phyloP scores from a whole-genome alignment of 495 filamentous ascomycete genomes.

The Venustampulla echinocandica region DNA sequence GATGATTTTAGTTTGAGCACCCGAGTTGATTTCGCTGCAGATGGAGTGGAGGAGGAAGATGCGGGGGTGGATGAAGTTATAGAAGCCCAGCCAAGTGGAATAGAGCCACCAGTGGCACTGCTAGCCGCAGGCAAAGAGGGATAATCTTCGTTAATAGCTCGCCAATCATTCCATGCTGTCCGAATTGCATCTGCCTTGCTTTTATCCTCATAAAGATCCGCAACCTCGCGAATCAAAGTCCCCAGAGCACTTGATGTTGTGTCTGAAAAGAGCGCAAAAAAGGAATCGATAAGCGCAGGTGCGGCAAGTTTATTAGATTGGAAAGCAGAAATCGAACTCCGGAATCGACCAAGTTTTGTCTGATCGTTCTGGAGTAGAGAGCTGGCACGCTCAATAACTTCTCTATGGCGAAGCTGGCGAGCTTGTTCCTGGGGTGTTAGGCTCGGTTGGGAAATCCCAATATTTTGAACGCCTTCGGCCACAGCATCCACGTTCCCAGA shows the following conservation, averaged over 20 bases:
- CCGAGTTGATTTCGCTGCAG: slow-evolving; percentile 35
- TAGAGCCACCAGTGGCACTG: slow-evolving; percentile 44
- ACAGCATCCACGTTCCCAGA: slow-evolving; percentile 13
- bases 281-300: slow-evolving; percentile 67
- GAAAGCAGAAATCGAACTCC: slow-evolving; percentile 65
- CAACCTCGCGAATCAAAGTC: slow-evolving; percentile 83
- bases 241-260: slow-evolving; percentile 68
- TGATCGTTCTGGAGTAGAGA: slow-evolving; percentile 68
- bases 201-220: slow-evolving; percentile 84
- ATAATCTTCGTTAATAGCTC: slow-evolving; percentile 92
- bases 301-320: slow-evolving; percentile 57
- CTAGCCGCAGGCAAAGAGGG: slow-evolving; percentile 72
- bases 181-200: slow-evolving; percentile 61
- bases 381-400: slow-evolving; percentile 77
- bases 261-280: slow-evolving; percentile 71
- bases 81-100: slow-evolving; percentile 40
- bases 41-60: slow-evolving; percentile 29
- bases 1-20: slow-evolving; percentile 69
- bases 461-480: slow-evolving; percentile 28
- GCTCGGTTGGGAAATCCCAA: slow-evolving; percentile 20
- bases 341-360: slow-evolving; percentile 67
- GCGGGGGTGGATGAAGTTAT: slow-evolving; percentile 27
- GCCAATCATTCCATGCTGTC: slow-evolving; percentile 88
- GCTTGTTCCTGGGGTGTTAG: slow-evolving; percentile 69
- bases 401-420: slow-evolving; percentile 61